phyloP scores from a whole-genome alignment of 2,329 filamentous ascomycete species.

The Sporothrix sp. region DNA sequence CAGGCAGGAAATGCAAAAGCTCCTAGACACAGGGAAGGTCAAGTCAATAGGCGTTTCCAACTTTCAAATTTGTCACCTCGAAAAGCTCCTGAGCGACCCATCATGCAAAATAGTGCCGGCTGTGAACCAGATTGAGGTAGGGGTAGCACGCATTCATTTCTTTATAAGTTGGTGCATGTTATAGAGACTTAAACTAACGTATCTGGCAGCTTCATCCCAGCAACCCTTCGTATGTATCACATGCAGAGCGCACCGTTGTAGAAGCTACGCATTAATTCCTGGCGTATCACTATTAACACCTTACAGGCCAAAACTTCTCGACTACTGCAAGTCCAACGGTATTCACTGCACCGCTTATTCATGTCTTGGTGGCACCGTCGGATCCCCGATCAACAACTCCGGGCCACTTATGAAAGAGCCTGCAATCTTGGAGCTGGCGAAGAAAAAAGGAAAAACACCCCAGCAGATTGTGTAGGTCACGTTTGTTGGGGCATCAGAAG shows the following conservation, averaged over 20 bases:
- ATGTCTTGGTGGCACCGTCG: slow-evolving; percentile 44
- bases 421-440: slow-evolving; percentile 29
- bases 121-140: slow-evolving; percentile 51
- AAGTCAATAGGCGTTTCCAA: slow-evolving; percentile 16
- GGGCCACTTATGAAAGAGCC: slow-evolving; percentile 26
- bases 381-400: slow-evolving; percentile 39
- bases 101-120: slow-evolving; percentile 37
- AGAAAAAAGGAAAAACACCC: slow-evolving; percentile 32
- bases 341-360: slow-evolving; percentile 53
- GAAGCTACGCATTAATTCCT: neutral
- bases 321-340: slow-evolving; percentile 47
- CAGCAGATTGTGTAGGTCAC: slow-evolving; percentile 1
- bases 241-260: no score
- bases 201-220: neutral
- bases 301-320: slow-evolving; percentile 41
- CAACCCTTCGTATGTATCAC: neutral
- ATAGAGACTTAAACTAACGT: neutral
- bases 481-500: neutral
- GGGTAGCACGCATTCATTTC: neutral
- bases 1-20: slow-evolving; percentile 14
- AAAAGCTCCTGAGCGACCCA: slow-evolving; percentile 31
- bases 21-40: slow-evolving; percentile 12
- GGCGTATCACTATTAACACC: neutral
- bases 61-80: slow-evolving; percentile 12
- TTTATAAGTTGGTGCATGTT: neutral